Evolutionary conservation across 768 basidiomycete species (phyloP).

Genomic region (Termitomyces sp.): DNA sequence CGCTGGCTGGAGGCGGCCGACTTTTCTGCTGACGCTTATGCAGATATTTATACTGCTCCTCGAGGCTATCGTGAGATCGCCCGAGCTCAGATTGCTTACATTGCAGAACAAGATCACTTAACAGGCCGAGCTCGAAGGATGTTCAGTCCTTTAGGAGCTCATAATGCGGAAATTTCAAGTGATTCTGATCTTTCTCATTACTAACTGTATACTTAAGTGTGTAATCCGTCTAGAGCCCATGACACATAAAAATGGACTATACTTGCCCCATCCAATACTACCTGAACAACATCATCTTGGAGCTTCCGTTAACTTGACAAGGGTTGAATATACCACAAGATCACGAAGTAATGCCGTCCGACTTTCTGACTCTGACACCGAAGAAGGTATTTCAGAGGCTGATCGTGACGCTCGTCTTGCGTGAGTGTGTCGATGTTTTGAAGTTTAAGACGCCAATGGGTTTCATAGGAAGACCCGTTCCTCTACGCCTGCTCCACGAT

Average conservation of each 20-base stretch:
- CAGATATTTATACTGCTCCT: slow-evolving; percentile 70
- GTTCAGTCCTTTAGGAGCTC: slow-evolving; percentile 24
- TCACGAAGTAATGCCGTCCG: slow-evolving; percentile 17
- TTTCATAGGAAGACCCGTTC: slow-evolving; percentile 47
- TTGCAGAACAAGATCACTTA: slow-evolving; percentile 61
- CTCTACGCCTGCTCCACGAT: slow-evolving; percentile 30
- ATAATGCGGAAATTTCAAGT: slow-evolving; percentile 11
- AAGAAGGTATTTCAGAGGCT: slow-evolving; percentile 55
- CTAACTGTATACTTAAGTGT: background rate
- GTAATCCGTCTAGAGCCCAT: slow-evolving; percentile 12
- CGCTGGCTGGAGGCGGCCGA: slow-evolving; percentile 67
- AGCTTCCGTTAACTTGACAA: background rate
- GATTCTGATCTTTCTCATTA: background rate
- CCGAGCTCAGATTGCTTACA: slow-evolving; percentile 54
- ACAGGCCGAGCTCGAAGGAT: slow-evolving; percentile 60
- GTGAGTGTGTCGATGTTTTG: slow-evolving; percentile 32
- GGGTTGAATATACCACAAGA: background rate
- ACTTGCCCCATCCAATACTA: slow-evolving; percentile 30
- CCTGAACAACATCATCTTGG: slow-evolving; percentile 4
- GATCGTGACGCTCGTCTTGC: slow-evolving; percentile 70
- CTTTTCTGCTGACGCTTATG: slow-evolving; percentile 42
- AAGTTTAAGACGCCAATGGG: background rate
- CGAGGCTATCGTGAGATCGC: slow-evolving; percentile 46
- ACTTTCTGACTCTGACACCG: slow-evolving; percentile 62
- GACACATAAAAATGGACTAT: slow-evolving; percentile 45